Conservation (phyloP, 768 basidiomycete species). For the Polyporus arcularius region DNA sequence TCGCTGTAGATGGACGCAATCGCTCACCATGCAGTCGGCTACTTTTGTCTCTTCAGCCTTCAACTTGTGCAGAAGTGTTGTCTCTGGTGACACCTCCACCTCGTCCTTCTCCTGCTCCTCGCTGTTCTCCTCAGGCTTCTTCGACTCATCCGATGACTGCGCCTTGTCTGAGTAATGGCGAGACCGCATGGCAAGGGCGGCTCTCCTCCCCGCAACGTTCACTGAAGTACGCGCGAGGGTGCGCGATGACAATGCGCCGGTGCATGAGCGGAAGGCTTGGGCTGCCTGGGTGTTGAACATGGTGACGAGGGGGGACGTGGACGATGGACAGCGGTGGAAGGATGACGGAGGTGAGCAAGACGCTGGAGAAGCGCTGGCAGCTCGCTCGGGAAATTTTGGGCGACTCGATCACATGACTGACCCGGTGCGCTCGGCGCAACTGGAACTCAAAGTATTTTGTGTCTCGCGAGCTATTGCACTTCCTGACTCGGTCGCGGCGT, state of each 20-base stretch:
- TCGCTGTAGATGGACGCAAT: not conserved
- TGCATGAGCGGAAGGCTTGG: slow-evolving; percentile 59
- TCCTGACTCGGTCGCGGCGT: slow-evolving; percentile 10
- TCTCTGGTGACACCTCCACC: slow-evolving; percentile 26
- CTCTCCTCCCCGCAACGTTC: slow-evolving; percentile 25
- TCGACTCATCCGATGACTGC: slow-evolving; percentile 29
- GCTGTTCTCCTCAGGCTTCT: slow-evolving; percentile 25
- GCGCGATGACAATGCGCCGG: slow-evolving; percentile 55
- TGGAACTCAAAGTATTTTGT: not conserved
- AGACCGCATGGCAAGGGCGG: slow-evolving; percentile 20
- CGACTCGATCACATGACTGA: slow-evolving; percentile 15
- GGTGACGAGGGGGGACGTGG: slow-evolving; percentile 19
- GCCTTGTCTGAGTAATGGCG: slow-evolving; percentile 65
- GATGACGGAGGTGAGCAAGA: slow-evolving; percentile 24
- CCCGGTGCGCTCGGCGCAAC: not conserved
- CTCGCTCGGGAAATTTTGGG: slow-evolving; percentile 22
- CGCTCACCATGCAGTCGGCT: slow-evolving; percentile 79
- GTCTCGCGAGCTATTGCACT: not conserved
- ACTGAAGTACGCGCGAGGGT: slow-evolving; percentile 42
- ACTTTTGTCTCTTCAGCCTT: slow-evolving; percentile 81
- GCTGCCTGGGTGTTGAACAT: slow-evolving; percentile 58
- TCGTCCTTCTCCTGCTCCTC: slow-evolving; percentile 30
- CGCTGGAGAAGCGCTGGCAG: slow-evolving; percentile 17
- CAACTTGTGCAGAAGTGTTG: slow-evolving; percentile 52
- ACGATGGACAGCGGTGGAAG: not conserved